phyloP scores from a whole-genome alignment of 257 asterid genomes.

The Solanum dulcamara region DNA sequence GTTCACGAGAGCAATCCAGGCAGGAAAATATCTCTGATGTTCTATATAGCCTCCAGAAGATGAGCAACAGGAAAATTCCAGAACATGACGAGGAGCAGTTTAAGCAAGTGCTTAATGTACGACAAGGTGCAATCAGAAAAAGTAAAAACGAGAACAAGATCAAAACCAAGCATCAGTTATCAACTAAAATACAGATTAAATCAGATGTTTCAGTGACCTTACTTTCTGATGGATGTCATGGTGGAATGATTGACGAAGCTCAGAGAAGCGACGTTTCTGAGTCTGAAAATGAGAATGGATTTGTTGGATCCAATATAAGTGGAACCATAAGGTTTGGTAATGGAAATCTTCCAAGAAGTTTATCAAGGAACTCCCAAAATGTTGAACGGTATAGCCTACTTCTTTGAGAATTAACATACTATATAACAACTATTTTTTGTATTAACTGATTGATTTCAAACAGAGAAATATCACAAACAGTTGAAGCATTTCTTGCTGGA shows the following conservation, averaged over 20 bases:
- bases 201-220: slow-evolving; percentile 27
- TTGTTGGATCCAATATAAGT: slow-evolving; percentile 18
- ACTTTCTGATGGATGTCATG: slow-evolving; percentile 19
- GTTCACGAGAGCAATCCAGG: slow-evolving; percentile 33
- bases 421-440: not conserved
- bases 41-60: slow-evolving; percentile 41
- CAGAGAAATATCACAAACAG: slow-evolving; percentile 39
- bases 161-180: slow-evolving; percentile 38
- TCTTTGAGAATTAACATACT: not conserved
- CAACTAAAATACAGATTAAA: slow-evolving; percentile 33
- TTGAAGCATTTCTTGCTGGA: slow-evolving; percentile 27
- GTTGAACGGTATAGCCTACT: slow-evolving; percentile 52
- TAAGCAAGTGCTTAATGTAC: slow-evolving; percentile 49
- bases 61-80: slow-evolving; percentile 29
- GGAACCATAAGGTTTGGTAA: slow-evolving; percentile 33
- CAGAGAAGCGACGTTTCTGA: slow-evolving; percentile 37
- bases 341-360: slow-evolving; percentile 36
- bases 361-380: slow-evolving; percentile 59
- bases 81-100: slow-evolving; percentile 63
- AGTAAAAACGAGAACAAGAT: slow-evolving; percentile 45
- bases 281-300: slow-evolving; percentile 37
- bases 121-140: slow-evolving; percentile 65
- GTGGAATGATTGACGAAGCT: slow-evolving; percentile 28
- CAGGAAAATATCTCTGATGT: slow-evolving; percentile 35
- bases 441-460: not conserved